Evolutionary conservation across 257 asterid genomes (phyloP), one percentile per base, ranked within the genome.

Genomic region (Nicotiana benthamiana): DNA sequence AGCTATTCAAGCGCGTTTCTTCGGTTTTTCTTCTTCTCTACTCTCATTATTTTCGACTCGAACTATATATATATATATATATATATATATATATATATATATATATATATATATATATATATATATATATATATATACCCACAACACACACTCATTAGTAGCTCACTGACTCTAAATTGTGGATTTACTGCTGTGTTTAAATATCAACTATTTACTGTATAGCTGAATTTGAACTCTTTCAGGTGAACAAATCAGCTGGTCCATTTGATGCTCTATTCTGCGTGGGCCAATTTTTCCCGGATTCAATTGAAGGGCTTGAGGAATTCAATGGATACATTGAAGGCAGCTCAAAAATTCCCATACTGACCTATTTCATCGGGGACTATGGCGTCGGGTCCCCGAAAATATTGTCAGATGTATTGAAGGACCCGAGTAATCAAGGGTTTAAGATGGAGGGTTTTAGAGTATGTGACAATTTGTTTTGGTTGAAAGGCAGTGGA

Each of bases 371-470:
- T 89, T 93, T 95, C 86, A 90, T 92, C 54, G 99, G 99, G 22
- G 99, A 95, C 87, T 95, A 89, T 78, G 99, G 99, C 20, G 86
- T 90, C 32, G 97, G 90, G 43, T 90, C 96, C 10, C 87, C 88
- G 62, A 93, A 91, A 84, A 62, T 88, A 26, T 84, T 95, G 51
- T 82, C 88, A 36, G 93, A 86, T 4, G 92, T 85, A 34, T 90
- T 98, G 20, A 95, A 86, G 87, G 89, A 87, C 75, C 74, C 97
- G 13, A 90, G 86, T 51, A 93, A 91, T 77, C 83, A 87, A 84
- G 99, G 98, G 84, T 95, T 95, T 87, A 93, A 95, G 91, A 91
- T 95, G 99, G 99, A 95, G 20, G 99, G 98, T 4, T 84, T 91
- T n/a, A 93, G 83, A 84, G 90, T 95, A 5, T 89, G 93, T 82